A percentile compares a stretch with the other conserved stretches of the same genome.
Conservation (phyloP, 495 filamentous ascomycete species). For the Lasiosphaeria ovina region DNA sequence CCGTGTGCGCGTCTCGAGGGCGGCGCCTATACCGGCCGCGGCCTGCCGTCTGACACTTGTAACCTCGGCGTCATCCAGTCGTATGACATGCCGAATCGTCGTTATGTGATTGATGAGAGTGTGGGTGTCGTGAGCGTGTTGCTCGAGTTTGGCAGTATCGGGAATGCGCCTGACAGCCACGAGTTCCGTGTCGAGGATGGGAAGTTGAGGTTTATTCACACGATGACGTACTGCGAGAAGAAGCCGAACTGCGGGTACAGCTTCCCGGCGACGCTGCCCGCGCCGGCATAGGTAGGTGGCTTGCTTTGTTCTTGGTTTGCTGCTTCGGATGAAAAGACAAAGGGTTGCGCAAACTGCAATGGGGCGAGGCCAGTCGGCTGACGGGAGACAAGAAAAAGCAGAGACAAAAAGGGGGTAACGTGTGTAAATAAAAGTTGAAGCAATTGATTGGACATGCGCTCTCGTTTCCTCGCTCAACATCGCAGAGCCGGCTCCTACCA, state of each 20-base stretch:
- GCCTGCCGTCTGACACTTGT: constrained; percentile 22
- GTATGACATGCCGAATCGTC: constrained; percentile 18
- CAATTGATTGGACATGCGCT: too few species aligned
- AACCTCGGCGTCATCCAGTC: constrained; percentile 21
- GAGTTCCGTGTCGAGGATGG: constrained; percentile 31
- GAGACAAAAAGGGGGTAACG: too few species aligned
- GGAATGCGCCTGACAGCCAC: constrained; percentile 32
- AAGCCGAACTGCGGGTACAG: constrained; percentile 24
- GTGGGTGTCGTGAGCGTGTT: constrained; percentile 40
- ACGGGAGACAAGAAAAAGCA: too few species aligned
- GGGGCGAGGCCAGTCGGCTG: too few species aligned
- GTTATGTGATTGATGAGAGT: constrained; percentile 38
- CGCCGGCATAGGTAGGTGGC: not conserved
- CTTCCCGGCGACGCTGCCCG: not conserved
- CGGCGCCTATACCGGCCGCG: constrained; percentile 29
- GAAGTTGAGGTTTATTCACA: constrained; percentile 16
- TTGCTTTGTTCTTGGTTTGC: too few species aligned
- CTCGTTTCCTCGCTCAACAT: too few species aligned
- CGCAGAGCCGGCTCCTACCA: too few species aligned
- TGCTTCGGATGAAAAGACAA: too few species aligned
- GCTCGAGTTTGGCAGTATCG: constrained; percentile 31
- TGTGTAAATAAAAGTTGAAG: too few species aligned
- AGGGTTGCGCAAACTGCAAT: too few species aligned
- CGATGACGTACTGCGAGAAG: constrained; percentile 28
- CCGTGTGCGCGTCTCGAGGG: constrained; percentile 31